A percentile compares a stretch with the other conserved stretches of the same genome.
Evolutionary conservation across 371 early-diverging fungal species (phyloP).

Genomic region (Apophysomyces variabilis): DNA sequence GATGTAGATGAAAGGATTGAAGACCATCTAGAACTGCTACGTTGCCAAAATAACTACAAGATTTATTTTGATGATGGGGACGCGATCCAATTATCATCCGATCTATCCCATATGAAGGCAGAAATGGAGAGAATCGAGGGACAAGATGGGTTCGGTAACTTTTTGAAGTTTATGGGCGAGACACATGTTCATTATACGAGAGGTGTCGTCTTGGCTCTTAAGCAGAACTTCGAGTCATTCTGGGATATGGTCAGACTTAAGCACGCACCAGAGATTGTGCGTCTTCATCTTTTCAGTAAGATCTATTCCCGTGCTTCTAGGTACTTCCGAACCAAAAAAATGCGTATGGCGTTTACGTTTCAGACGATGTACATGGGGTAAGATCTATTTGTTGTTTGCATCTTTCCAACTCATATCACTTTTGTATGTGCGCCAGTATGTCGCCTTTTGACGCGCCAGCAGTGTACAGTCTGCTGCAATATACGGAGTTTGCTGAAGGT

Average conservation of each 20-base stretch:
- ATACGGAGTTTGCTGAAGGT: slow-evolving; percentile 68
- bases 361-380: slow-evolving; percentile 67
- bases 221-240: slow-evolving; percentile 56
- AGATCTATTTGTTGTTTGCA: slow-evolving; percentile 9
- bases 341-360: slow-evolving; percentile 71
- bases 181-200: slow-evolving; percentile 59
- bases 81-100: slow-evolving; percentile 52
- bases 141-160: slow-evolving; percentile 43
- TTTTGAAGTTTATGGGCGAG: slow-evolving; percentile 57
- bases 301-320: slow-evolving; percentile 53
- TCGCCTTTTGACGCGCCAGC: slow-evolving; percentile 71
- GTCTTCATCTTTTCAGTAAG: slow-evolving; percentile 54
- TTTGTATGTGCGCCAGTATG: slow-evolving; percentile 47
- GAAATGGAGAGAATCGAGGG: slow-evolving; percentile 64
- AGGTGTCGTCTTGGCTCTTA: slow-evolving; percentile 53
- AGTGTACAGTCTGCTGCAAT: slow-evolving; percentile 63
- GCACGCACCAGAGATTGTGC: slow-evolving; percentile 46
- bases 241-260: slow-evolving; percentile 52
- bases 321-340: slow-evolving; percentile 61
- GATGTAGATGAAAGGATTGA: slow-evolving; percentile 58
- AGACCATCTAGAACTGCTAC: slow-evolving; percentile 56
- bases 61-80: slow-evolving; percentile 64
- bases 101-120: slow-evolving; percentile 54
- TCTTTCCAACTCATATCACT: background rate
- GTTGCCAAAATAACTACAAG: slow-evolving; percentile 67